These are phyloP conservation scores for Colletotrichum sojae DNA, from an alignment of 2,329 filamentous ascomycete genomes.

Conservation along the genomic window DNA sequence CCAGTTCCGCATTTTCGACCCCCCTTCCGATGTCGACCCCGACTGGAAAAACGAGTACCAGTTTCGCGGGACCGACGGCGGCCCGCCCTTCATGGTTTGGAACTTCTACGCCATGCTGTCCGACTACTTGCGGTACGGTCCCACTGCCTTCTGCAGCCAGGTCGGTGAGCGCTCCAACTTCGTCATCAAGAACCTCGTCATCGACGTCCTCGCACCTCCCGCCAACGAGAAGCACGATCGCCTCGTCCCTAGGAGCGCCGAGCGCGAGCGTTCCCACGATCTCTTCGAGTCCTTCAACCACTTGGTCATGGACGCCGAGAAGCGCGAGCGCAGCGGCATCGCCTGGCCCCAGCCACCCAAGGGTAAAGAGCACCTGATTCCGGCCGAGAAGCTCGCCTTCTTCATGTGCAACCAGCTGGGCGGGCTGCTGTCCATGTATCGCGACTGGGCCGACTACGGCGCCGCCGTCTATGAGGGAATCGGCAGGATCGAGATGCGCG, in stretches of 20 bases:
- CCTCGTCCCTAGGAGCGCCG: conserved; percentile 33
- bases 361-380: conserved; percentile 34
- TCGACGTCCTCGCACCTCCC: conserved; percentile 40
- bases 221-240: conserved; percentile 37
- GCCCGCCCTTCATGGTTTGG: conserved; percentile 41
- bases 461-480: conserved; percentile 37
- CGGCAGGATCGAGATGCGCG: conserved; percentile 41
- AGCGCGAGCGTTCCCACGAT: conserved; percentile 25
- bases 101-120: conserved; percentile 42
- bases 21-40: conserved; percentile 37
- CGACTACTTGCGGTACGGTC: conserved; percentile 38
- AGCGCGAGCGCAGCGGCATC: conserved; percentile 30
- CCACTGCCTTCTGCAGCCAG: conserved; percentile 36
- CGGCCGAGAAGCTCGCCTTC: conserved; percentile 42
- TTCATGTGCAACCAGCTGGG: conserved; percentile 41
- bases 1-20: conserved; percentile 43
- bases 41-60: conserved; percentile 41
- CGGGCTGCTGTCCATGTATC: conserved; percentile 38
- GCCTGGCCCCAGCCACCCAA: conserved; percentile 38
- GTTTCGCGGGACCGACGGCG: conserved; percentile 39
- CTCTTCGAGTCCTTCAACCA: conserved; percentile 36
- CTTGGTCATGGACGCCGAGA: conserved; percentile 33
- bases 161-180: conserved; percentile 30
- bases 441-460: conserved; percentile 40
- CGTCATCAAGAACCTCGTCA: conserved; percentile 37